A percentile compares a stretch with the other conserved stretches of the same genome.
These are phyloP conservation scores for Myxozyma vanderwaltii DNA, from an alignment of 805 yeast species.

Conservation along the genomic window DNA sequence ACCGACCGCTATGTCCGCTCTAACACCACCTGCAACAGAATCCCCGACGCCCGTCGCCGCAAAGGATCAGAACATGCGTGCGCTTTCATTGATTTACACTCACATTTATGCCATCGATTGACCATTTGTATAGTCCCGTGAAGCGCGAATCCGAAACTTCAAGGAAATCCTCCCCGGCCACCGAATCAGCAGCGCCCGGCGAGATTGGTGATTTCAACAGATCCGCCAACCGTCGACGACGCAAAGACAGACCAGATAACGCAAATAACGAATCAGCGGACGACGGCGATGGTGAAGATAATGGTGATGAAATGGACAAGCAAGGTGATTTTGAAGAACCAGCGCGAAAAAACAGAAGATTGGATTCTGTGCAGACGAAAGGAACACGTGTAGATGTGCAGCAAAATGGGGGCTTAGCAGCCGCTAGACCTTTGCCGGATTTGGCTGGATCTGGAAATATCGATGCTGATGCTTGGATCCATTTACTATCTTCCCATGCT, in stretches of 20 bases:
- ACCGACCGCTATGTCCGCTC: not conserved
- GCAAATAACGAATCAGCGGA: conserved; percentile 9
- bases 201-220: not conserved
- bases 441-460: too few species aligned
- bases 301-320: conserved; percentile 7
- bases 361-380: conserved; percentile 6
- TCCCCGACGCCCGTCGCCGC: conserved; percentile 67
- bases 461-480: conserved; percentile 39
- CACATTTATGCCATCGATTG: too few species aligned
- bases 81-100: conserved; percentile 45
- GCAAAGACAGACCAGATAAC: not conserved
- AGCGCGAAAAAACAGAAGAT: not conserved
- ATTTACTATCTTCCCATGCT: conserved; percentile 43
- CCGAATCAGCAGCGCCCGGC: not conserved
- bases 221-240: not conserved
- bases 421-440: not conserved
- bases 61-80: conserved; percentile 77
- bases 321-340: not conserved
- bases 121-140: not conserved
- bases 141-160: not conserved
- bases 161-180: not conserved
- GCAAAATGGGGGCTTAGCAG: conserved; percentile 7
- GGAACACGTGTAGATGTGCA: not conserved
- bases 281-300: conserved; percentile 22
- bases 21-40: conserved; percentile 66